phyloP scores from a whole-genome alignment of 139 green algal genomes.

The Chlamydomonas schloesseri region DNA sequence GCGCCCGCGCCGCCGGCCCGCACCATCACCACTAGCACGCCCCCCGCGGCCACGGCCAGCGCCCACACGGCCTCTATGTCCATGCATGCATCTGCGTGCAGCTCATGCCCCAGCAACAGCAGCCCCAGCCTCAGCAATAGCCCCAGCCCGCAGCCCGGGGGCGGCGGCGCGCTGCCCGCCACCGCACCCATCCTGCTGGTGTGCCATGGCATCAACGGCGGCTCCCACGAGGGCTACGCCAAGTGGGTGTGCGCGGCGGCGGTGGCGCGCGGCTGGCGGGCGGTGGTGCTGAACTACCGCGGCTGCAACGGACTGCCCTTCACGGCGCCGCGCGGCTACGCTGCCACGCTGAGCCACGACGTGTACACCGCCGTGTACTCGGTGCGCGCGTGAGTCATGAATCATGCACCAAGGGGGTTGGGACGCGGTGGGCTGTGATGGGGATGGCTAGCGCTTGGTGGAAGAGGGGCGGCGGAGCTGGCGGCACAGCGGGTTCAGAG shows the following conservation, averaged over 20 bases:
- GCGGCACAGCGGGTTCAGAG: too few relatives aligned
- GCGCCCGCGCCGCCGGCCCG: too few relatives aligned
- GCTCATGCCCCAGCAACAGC: too few relatives aligned
- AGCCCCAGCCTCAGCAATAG: too few relatives aligned
- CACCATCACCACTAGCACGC: too few relatives aligned
- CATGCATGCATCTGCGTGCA: too few relatives aligned
- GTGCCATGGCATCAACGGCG: slow-evolving; percentile 73
- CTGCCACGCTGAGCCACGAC: slow-evolving; percentile 67
- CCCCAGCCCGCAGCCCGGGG: too few relatives aligned
- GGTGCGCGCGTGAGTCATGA: slow-evolving; percentile 64
- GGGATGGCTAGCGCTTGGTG: background rate
- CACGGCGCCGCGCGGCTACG: slow-evolving; percentile 67
- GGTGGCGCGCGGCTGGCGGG: slow-evolving; percentile 61
- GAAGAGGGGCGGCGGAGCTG: too few relatives aligned
- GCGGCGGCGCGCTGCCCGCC: too few relatives aligned
- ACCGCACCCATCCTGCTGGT: slow-evolving; percentile 66
- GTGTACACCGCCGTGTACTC: slow-evolving; percentile 59
- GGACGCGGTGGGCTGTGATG: background rate
- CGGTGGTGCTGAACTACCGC: slow-evolving; percentile 55
- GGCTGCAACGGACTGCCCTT: slow-evolving; percentile 79
- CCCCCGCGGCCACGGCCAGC: too few relatives aligned
- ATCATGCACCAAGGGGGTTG: too few relatives aligned
- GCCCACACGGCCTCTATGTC: too few relatives aligned
- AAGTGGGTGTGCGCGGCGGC: slow-evolving; percentile 73
- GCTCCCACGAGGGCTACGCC: slow-evolving; percentile 80